Conservation (phyloP, 345 rosid genomes). For the Arabidopsis thaliana region TAIR10.1 NC_003071.7:16768001-16768500, state of each 20-base stretch:
- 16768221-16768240: slow-evolving; percentile 69
- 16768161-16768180: slow-evolving; percentile 56
- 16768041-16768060: slow-evolving; percentile 52
- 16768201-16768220: slow-evolving; percentile 53
- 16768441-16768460: slow-evolving; percentile 59
- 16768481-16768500: slow-evolving; percentile 56
- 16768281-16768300: slow-evolving; percentile 75
- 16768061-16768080: slow-evolving; percentile 75
- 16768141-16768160: slow-evolving; percentile 56
- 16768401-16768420: slow-evolving; percentile 53
- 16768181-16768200: slow-evolving; percentile 34
- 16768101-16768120: slow-evolving; percentile 61
- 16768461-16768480: slow-evolving; percentile 54
- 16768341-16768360: slow-evolving; percentile 64
- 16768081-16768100: slow-evolving; percentile 57
- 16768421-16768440: slow-evolving; percentile 24
- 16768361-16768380: slow-evolving; percentile 73
- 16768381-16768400: slow-evolving; percentile 58
- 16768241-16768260: slow-evolving; percentile 63
- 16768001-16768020: slow-evolving; percentile 59
- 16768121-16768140: slow-evolving; percentile 62
- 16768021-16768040: slow-evolving; percentile 42
- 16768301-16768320: slow-evolving; percentile 61
- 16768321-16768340: slow-evolving; percentile 60
- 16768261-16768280: slow-evolving; percentile 65